phyloP scores from a whole-genome alignment of 148 eudicot species.

The Bassia scoparia region DNA sequence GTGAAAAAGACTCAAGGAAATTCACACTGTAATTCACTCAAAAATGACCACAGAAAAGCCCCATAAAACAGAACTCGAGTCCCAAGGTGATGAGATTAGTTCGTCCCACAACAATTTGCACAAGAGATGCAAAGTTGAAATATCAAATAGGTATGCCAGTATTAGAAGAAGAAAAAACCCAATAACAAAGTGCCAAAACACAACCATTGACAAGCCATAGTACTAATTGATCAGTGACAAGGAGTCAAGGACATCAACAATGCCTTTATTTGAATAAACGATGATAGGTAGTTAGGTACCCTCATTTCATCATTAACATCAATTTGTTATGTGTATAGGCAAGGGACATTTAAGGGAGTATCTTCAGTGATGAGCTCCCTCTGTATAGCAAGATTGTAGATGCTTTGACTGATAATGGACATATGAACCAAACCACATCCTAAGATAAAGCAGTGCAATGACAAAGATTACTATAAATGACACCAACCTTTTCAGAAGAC shows the following conservation, averaged over 20 bases:
- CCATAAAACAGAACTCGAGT: not conserved
- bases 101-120: not conserved
- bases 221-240: not conserved
- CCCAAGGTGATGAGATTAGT: not conserved
- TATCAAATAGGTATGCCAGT: not conserved
- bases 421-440: not conserved
- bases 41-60: conserved; percentile 1
- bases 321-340: too few species aligned
- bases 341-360: not conserved
- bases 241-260: not conserved
- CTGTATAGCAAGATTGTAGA: not conserved
- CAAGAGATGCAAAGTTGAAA: not conserved
- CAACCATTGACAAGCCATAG: not conserved
- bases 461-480: conserved; percentile 7
- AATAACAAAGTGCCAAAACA: not conserved
- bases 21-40: not conserved
- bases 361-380: not conserved
- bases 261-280: not conserved
- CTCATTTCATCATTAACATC: not conserved
- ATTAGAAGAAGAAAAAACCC: not conserved
- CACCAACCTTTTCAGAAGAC: conserved; percentile 66
- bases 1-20: not conserved
- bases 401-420: not conserved
- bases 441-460: not conserved
- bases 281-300: too few species aligned